Evolutionary conservation across 331 rosid genomes (phyloP), one percentile per base, ranked within the genome.

Genomic region (Quercus tomentella): DNA sequence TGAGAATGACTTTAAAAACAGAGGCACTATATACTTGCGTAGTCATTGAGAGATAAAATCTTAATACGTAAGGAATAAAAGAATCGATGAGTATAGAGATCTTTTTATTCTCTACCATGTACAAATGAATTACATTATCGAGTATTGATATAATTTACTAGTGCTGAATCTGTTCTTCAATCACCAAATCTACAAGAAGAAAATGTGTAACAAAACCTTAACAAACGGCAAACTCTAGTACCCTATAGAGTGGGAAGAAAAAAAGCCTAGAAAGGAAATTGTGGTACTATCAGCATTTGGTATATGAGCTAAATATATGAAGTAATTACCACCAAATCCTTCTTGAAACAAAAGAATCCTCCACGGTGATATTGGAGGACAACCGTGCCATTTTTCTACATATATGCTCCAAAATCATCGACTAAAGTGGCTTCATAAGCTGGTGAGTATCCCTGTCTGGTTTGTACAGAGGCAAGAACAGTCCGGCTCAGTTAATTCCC

Each of bases 401-500:
- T 33, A 61, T 30, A 72, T 52, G 70, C 45, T 61, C 65, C 17
- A 18, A 74, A 54, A 67, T 21, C 43, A 41, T 66, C 31, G 71
- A 67, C 77, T 43, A 17, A 58, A 75, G 56, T 56, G 57, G 52
- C 17, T 20, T 85, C 84, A 77, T 26, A 76, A 71, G 69, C 33
- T 76, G 33, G 63, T 69, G 67, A 61, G 16, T 3, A 83, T 68
- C 79, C 82, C 82, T 45, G 89, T 87, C 87, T 84, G 88, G 82
- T 92, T 92, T 21, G 89, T 80, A 78, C 97, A 92, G 74, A 92
- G 23, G 82, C 98, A 92, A 70, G 91, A 87, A 87, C 97, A 91
- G 51, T 83, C 90, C 3, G 82, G 58, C 68, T 61, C 83, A 20
- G 56, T 80, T 41, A 51, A 35, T 73, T 89, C 91, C 82, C 85